Percentiles rank a stretch among this genome's conserved stretches.
These are phyloP conservation scores for Plasmodium sp. DNA, from an alignment of 169 alveolate genomes.

Conservation along the genomic window DNA sequence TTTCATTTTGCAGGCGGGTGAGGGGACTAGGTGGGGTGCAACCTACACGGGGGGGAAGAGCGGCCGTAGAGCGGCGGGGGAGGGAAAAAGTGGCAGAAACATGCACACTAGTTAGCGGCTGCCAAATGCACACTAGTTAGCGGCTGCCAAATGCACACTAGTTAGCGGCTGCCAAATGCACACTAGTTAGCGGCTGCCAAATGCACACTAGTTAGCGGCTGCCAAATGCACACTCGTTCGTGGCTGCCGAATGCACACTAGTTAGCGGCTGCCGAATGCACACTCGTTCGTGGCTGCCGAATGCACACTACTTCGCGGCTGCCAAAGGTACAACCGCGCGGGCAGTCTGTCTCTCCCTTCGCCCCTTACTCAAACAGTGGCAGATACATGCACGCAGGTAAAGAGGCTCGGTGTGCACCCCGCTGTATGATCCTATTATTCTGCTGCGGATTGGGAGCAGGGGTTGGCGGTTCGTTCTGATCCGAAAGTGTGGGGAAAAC, in stretches of 20 bases:
- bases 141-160: too few relatives aligned
- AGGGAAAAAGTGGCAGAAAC: background rate
- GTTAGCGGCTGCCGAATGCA: background rate
- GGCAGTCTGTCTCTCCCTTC: background rate
- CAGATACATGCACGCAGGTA: background rate
- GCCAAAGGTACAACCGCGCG: background rate
- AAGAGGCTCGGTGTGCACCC: background rate
- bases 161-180: too few relatives aligned
- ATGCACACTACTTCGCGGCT: background rate
- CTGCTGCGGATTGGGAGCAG: background rate
- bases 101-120: background rate
- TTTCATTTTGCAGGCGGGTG: conserved; percentile 17
- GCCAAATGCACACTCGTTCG: background rate
- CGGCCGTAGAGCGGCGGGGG: background rate
- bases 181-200: background rate
- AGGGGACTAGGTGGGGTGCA: background rate
- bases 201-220: background rate
- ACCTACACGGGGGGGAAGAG: background rate
- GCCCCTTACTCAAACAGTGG: background rate
- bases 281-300: background rate
- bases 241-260: background rate
- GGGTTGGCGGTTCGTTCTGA: background rate
- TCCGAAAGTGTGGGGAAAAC: background rate
- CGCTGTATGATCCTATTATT: background rate
- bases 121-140: background rate